Percentiles rank a stretch among this genome's conserved stretches.
Conservation (phyloP, 2,329 filamentous ascomycete genomes). For the Pseudogymnoascus sp. region DNA sequence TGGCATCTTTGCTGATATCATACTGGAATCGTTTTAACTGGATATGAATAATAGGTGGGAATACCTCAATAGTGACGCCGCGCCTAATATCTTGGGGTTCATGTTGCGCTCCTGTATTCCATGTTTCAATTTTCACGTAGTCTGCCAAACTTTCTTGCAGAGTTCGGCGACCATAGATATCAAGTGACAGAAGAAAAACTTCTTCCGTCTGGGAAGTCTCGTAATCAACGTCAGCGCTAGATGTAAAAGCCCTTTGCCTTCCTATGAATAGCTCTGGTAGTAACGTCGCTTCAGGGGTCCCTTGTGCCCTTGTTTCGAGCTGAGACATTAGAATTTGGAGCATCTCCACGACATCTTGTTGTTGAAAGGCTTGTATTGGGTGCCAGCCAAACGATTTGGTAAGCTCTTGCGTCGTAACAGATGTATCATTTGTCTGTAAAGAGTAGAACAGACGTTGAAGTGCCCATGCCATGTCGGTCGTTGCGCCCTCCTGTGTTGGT, state of each 20-base stretch:
- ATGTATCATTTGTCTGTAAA: slow-evolving; percentile 73
- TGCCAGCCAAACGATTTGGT: slow-evolving; percentile 98
- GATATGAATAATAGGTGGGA: slow-evolving; percentile 86
- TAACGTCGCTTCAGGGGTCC: slow-evolving; percentile 80
- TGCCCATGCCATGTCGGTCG: slow-evolving; percentile 84
- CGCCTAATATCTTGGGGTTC: slow-evolving; percentile 95
- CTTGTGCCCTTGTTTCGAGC: slow-evolving; percentile 97
- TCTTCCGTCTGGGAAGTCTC: slow-evolving; percentile 93
- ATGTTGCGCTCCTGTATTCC: slow-evolving; percentile 79
- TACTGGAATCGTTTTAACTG: slow-evolving; percentile 98
- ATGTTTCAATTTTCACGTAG: slow-evolving; percentile 91
- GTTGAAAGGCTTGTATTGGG: slow-evolving; percentile 92
- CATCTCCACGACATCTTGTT: slow-evolving; percentile 96
- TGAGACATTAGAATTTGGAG: slow-evolving; percentile 95
- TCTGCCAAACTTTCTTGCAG: slow-evolving; percentile 91
- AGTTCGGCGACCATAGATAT: slow-evolving; percentile 87
- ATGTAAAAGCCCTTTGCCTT: slow-evolving; percentile 97
- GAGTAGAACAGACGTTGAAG: slow-evolving; percentile 92
- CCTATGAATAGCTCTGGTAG: slow-evolving; percentile 88
- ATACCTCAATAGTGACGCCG: slow-evolving; percentile 92
- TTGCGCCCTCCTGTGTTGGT: slow-evolving; percentile 77
- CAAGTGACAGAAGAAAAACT: slow-evolving; percentile 98
- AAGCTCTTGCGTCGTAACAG: slow-evolving; percentile 84
- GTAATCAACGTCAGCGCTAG: slow-evolving; percentile 95
- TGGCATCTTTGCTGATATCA: slow-evolving; percentile 88